These are phyloP conservation scores for Amborella trichopoda DNA, from an alignment of 164 flowering plant species.

Conservation along the genomic window DNA sequence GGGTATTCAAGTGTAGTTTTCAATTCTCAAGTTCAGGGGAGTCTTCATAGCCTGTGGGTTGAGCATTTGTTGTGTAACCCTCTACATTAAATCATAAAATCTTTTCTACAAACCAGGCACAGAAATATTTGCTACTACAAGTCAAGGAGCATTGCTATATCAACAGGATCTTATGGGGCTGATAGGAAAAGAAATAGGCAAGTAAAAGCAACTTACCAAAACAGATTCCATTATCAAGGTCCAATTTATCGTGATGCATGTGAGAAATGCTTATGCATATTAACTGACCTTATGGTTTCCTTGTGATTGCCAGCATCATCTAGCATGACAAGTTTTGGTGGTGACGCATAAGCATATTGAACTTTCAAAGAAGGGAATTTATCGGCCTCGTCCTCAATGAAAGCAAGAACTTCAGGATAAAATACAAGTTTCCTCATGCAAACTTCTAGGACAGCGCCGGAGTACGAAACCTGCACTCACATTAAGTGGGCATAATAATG, in stretches of 20 bases:
- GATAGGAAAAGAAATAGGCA: background rate
- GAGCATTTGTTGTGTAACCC: no score
- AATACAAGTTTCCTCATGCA: slow-evolving; percentile 93
- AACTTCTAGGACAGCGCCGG: slow-evolving; percentile 74
- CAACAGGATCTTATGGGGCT: background rate
- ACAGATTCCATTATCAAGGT: background rate
- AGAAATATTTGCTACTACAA: background rate
- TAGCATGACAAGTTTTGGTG: slow-evolving; percentile 78
- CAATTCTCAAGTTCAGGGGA: no score
- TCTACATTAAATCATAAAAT: no score
- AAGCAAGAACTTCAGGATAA: slow-evolving; percentile 83
- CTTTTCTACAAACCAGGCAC: background rate
- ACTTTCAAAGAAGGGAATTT: slow-evolving; percentile 57
- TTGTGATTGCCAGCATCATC: slow-evolving; percentile 57
- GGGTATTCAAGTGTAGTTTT: no score
- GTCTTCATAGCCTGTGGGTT: no score
- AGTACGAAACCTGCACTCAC: slow-evolving; percentile 46
- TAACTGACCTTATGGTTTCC: slow-evolving; percentile 70
- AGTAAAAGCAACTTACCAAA: background rate
- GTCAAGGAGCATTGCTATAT: background rate
- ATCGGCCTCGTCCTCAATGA: slow-evolving; percentile 85
- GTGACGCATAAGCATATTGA: slow-evolving; percentile 69
- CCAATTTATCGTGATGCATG: no score
- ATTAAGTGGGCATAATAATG: no score
- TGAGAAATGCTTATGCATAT: no score